Base-by-base conservation (phyloP, 768 basidiomycete species). In the Trametes punicea region DNA sequence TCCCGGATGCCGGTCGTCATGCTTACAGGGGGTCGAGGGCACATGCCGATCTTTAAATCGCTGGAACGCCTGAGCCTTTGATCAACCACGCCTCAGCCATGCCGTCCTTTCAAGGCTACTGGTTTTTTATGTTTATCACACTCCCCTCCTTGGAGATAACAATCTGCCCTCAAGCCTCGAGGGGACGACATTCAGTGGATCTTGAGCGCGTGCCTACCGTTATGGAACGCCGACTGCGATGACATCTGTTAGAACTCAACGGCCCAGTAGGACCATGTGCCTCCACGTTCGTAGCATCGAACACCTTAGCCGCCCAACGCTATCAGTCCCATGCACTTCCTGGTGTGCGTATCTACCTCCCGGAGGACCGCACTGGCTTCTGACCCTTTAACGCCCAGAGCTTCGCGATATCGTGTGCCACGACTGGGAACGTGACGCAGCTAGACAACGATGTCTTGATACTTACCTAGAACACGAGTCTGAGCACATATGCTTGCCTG, bases 211-310 rank as follows among this genome's bases (percentile, higher is more conserved):
- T 2, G 31, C 15, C 34, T 44, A 15, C 15, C 30, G 51, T 16
- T 40, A 45, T 45, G 51, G 25, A 34, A 39, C 38, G 29, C 2
- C 27, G 25, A 27, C 39, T n/a, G 25, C 27, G 49, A 39, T 23
- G 38, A 44, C 31, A 45, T 26, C 26, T 26, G 30, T 41, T 45
- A 30, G 31, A 30, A 33, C 39, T 16, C 87, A 23, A 77, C 82
- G 8, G 18, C 16, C 15, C 73, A 86, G 63, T 88, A 13, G 20
- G 8, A 27, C 52, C 54, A 55, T 55, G 54, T 55, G 54, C 38
- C 38, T 5, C 9, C 2, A 31, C 47, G n/a, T 56, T 56, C 47
- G 33, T 15, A 31, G 47, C 39, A 49, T 56, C 46, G 29, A 20
- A 39, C 5, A 10, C 5, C 29, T 18, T 30, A 38, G 45, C 33